Evolutionary conservation across 2,329 filamentous ascomycete genomes (phyloP).

Genomic region (Trichoderma pleuroti): DNA sequence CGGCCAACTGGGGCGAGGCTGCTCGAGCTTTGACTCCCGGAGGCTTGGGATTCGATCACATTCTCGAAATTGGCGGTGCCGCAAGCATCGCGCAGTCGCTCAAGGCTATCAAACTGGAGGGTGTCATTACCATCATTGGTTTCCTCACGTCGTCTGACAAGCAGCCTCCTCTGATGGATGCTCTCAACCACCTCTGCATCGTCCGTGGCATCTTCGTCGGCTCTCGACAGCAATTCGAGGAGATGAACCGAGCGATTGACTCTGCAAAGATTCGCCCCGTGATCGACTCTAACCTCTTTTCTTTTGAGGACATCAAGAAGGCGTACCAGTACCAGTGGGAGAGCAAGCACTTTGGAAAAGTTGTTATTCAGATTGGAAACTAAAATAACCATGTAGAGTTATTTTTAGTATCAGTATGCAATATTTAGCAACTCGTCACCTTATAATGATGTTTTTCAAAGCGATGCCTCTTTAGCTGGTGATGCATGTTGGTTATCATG

Average conservation of each 20-base stretch:
- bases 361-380: background rate
- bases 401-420: background rate
- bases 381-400: background rate
- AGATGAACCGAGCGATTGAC: slow-evolving; percentile 43
- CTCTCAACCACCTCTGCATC: slow-evolving; percentile 24
- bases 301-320: slow-evolving; percentile 36
- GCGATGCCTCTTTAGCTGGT: background rate
- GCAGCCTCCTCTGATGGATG: background rate
- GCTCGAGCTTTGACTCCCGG: slow-evolving; percentile 35
- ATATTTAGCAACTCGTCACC: background rate
- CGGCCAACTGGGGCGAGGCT: slow-evolving; percentile 37
- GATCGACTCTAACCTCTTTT: slow-evolving; percentile 40
- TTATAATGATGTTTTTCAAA: background rate
- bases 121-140: slow-evolving; percentile 37
- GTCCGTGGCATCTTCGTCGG: slow-evolving; percentile 40
- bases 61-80: slow-evolving; percentile 44
- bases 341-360: slow-evolving; percentile 10
- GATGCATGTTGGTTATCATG: background rate
- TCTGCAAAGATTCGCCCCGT: slow-evolving; percentile 42
- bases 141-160: slow-evolving; percentile 21
- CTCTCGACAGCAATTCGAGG: slow-evolving; percentile 39
- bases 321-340: slow-evolving; percentile 24
- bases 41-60: slow-evolving; percentile 38
- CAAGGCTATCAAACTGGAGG: slow-evolving; percentile 39
- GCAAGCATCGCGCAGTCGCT: slow-evolving; percentile 39